Percentiles rank a stretch among this genome's conserved stretches.
Evolutionary conservation across 352 stramenopile genomes (phyloP).

Genomic region (Thalassiosira livingstoniorum): DNA sequence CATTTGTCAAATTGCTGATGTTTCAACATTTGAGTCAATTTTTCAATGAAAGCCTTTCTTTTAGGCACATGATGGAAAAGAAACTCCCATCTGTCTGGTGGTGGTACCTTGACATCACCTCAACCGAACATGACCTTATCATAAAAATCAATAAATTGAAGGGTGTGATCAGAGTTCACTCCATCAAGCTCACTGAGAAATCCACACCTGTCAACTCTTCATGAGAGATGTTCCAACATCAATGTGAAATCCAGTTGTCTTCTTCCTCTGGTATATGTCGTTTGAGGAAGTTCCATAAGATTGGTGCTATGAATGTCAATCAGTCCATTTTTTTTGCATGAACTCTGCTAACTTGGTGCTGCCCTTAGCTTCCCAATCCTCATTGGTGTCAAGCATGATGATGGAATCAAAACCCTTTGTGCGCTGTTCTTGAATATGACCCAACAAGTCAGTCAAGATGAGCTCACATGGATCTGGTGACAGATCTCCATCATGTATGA

Average conservation of each 20-base stretch:
- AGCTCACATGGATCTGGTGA: slow-evolving; percentile 6
- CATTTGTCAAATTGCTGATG: slow-evolving; percentile 2
- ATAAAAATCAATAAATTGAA: slow-evolving; percentile 7
- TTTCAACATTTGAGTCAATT: neutral
- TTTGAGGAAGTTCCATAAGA: neutral
- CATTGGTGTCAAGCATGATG: slow-evolving; percentile 44
- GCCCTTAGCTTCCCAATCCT: neutral
- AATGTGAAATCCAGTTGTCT: slow-evolving; percentile 17
- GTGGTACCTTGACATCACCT: too few relatives aligned
- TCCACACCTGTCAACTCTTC: neutral
- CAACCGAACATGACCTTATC: neutral
- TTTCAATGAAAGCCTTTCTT: neutral
- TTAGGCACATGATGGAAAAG: neutral
- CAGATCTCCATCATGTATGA: neutral
- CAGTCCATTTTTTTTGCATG: slow-evolving; percentile 6
- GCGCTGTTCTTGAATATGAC: neutral
- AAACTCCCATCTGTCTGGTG: slow-evolving; percentile 1
- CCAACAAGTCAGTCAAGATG: neutral
- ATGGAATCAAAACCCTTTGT: slow-evolving; percentile 14
- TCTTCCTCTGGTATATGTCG: neutral
- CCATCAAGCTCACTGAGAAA: slow-evolving; percentile 24
- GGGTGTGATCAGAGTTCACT: too few relatives aligned
- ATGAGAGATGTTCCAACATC: neutral
- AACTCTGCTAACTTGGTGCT: slow-evolving; percentile 1
- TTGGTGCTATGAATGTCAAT: slow-evolving; percentile 12